Percentiles rank a stretch among this genome's conserved stretches.
phyloP scores from a whole-genome alignment of 2,329 filamentous ascomycete species.

The Microdochium nivale region DNA sequence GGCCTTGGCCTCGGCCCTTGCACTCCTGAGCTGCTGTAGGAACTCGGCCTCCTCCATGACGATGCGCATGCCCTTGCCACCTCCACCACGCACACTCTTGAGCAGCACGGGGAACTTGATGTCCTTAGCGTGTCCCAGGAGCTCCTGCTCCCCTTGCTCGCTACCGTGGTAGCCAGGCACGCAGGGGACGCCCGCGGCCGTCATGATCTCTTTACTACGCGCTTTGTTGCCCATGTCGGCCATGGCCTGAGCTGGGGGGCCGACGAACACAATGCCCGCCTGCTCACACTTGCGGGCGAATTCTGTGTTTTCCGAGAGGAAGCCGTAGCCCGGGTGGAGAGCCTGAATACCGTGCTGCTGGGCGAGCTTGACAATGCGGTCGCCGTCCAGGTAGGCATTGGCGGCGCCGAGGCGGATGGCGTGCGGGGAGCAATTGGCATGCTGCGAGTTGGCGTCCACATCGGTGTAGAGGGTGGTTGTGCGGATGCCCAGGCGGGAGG shows the following conservation, averaged over 20 bases:
- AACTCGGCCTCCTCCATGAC: constrained; percentile 64
- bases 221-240: constrained; percentile 62
- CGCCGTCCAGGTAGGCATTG: constrained; percentile 85
- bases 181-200: constrained; percentile 84
- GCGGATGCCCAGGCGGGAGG: constrained; percentile 77
- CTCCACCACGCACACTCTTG: constrained; percentile 74
- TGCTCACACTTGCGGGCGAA: constrained; percentile 86
- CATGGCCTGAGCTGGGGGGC: constrained; percentile 74
- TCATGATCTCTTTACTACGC: constrained; percentile 91
- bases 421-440: constrained; percentile 77
- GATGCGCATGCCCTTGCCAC: constrained; percentile 78
- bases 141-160: constrained; percentile 60
- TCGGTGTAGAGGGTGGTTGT: constrained; percentile 95
- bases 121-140: constrained; percentile 62
- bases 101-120: constrained; percentile 62
- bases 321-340: constrained; percentile 94
- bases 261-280: constrained; percentile 89
- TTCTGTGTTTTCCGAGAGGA: constrained; percentile 83
- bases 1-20: constrained; percentile 65
- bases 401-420: constrained; percentile 77
- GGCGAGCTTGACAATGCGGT: constrained; percentile 82
- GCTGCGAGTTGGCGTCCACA: constrained; percentile 78
- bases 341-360: constrained; percentile 81
- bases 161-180: constrained; percentile 91
- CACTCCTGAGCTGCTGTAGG: constrained; percentile 58